Evolutionary conservation across 176 grass and related monocot genomes (phyloP).

Genomic region (Avena atlantica): DNA sequence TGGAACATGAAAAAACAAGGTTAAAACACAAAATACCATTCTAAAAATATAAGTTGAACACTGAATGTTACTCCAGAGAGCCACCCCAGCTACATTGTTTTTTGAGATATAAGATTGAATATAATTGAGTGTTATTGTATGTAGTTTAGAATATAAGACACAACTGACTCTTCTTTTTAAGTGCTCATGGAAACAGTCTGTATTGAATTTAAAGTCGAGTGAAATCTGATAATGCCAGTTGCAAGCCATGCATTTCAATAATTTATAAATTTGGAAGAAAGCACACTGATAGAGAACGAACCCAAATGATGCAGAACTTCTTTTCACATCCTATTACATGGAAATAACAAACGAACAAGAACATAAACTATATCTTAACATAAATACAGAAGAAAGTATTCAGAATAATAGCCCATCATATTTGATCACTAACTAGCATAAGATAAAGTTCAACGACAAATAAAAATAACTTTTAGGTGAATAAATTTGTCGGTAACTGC

Average conservation of each 20-base stretch:
- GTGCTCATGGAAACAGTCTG: neutral
- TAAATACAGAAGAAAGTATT: neutral
- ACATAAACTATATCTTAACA: conserved; percentile 13
- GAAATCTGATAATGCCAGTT: neutral
- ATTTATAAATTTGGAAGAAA: conserved; percentile 7
- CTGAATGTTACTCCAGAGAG: neutral
- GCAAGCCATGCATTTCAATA: conserved; percentile 17
- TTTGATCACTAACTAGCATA: neutral
- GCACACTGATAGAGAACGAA: neutral
- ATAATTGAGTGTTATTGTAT: conserved; percentile 8
- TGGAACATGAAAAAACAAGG: conserved; percentile 48
- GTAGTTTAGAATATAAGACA: conserved; percentile 7
- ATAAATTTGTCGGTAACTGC: neutral
- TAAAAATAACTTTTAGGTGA: neutral
- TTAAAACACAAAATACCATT: conserved; percentile 24
- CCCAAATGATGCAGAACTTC: neutral
- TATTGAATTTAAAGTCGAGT: neutral
- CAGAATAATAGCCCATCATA: neutral
- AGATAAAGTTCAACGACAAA: conserved; percentile 19
- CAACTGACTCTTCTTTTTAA: neutral
- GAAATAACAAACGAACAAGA: conserved; percentile 27
- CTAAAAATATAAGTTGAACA: conserved; percentile 16
- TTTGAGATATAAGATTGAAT: neutral
- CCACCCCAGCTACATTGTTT: conserved; percentile 8
- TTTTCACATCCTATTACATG: neutral